Evolutionary conservation across 2,329 filamentous ascomycete genomes (phyloP), one percentile per base, ranked within the genome.

Genomic region (Emmonsia crescens): DNA sequence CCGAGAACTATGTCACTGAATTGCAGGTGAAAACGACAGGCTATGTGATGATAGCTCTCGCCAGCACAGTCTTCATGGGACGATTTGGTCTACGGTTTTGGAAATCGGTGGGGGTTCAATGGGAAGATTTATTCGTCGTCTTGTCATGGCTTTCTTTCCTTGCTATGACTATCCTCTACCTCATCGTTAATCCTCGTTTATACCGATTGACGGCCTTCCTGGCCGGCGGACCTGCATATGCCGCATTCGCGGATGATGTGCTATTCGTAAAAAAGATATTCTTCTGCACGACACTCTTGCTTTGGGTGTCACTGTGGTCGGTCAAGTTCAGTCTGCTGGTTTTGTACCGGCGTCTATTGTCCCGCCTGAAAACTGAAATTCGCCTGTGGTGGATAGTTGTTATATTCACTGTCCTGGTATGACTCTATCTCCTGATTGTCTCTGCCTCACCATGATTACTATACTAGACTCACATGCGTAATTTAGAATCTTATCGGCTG

Each of bases 291-390:
- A 42, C 55, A 16, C 10, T 29, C 14, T 57, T 62, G 70, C 72
- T 76, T 57, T 77, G 75, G 74, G 63, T 71, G 6, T 71, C 71
- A 21, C 68, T 78, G 5, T 77, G 74, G 74, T 68, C 73, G 42
- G 72, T 76, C 59, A 78, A 78, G 63, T 70, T 76, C 27, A 73
- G 72, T 5, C 66, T 78, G 40, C 66, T 78, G 57, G 68, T 72
- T 19, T 68, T 78, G 52, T 77, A 77, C 64, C 73, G 73, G 52
- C 69, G 72, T 27, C 64, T 77, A 19, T 66, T 77, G 57, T 64
- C 62, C 8, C 73, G 74, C 1, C 66, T 75, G 19, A 67, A 65
- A 1, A 64, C 68, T 2, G 73, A 75, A 44, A 67, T 70, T 29
- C 70, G 66, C 33, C 66, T 74, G 54, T 78, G 75, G 76, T 74